Base-by-base conservation (phyloP, 495 filamentous ascomycete genomes). In the Neurospora tetrasperma region DNA sequence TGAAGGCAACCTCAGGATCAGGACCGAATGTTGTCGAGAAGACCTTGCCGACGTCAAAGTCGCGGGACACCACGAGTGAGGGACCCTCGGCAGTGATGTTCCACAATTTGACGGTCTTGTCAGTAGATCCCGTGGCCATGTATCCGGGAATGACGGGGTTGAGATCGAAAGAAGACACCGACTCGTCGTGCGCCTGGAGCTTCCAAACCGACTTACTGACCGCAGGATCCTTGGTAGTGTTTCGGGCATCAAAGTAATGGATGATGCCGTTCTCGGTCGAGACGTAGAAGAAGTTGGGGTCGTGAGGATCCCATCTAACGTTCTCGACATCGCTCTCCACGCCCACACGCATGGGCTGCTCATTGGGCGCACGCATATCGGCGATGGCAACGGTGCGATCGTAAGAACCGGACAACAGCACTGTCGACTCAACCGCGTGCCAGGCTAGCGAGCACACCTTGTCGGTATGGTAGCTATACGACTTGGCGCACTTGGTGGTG, bases 51-150 rank as follows among this genome's bases (percentile, higher is more conserved):
- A 98, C 92, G 39, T 93, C 96, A 43, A 98, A 84, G 82, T 98
- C 92, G 41, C 96, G 90, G 9, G 92, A 92, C 7, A 97, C 93
- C 0, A 99, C 93, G 88, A 99, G 92, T 73, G 89, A 91, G 4
- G 94, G 95, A 0, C 90, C 90, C 48, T 86, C 84, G n/a, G 91
- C 78, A 73, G 90, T 87, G 71, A 97, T 88, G 79, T 97, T 97
- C 96, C 96, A 99, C 62, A 99, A 85, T 86, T 99, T 99, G 66
- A 98, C 93, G 31, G 90, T 90, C 86, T 93, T 95, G 83, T 98
- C 96, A 14, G 91, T 92, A 2, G 94, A 97, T 1, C 93, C 96
- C 9, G 96, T 98, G 5, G 88, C 96, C 76, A 99, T 85, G 85
- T 93, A 97, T 10, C 95, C 96, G 2, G 96, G 96, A 72, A 99